These are phyloP conservation scores for Neurospora sp. DNA, from an alignment of 495 filamentous ascomycete species.

Conservation along the genomic window DNA sequence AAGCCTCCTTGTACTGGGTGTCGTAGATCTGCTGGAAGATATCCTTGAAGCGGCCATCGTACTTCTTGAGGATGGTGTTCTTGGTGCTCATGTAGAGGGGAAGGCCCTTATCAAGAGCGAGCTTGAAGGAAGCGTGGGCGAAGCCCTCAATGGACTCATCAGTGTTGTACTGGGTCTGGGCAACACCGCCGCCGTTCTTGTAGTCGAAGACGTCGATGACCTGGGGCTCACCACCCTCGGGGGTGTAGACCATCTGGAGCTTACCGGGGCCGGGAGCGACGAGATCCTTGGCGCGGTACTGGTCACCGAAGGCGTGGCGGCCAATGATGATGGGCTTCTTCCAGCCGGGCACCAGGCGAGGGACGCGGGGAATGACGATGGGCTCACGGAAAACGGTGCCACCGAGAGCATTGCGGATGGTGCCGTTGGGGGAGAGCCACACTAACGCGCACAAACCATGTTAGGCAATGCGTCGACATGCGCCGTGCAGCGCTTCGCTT, in stretches of 20 bases:
- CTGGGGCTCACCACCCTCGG: conserved; percentile 70
- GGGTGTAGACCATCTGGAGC: conserved; percentile 89
- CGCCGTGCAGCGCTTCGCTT: neutral
- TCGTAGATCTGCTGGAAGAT: conserved; percentile 98
- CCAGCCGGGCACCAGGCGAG: conserved; percentile 90
- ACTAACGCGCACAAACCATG: conserved; percentile 39
- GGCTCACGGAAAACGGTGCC: conserved; percentile 98
- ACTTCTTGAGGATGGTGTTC: conserved; percentile 98
- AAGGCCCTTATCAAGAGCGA: conserved; percentile 73
- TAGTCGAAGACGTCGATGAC: conserved; percentile 85
- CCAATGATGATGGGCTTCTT: conserved; percentile 98
- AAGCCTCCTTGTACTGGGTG: conserved; percentile 70
- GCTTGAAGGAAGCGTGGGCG: conserved; percentile 91
- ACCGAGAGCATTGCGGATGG: conserved; percentile 89
- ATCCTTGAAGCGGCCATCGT: conserved; percentile 97
- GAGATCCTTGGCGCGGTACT: conserved; percentile 90
- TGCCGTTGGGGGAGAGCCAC: conserved; percentile 98
- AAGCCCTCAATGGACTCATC: conserved; percentile 90
- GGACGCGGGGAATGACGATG: conserved; percentile 88
- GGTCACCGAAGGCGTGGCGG: conserved; percentile 96
- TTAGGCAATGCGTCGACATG: neutral
- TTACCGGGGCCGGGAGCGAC: conserved; percentile 75
- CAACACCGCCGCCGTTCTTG: conserved; percentile 71
- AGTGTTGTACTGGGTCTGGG: conserved; percentile 95
- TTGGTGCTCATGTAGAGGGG: conserved; percentile 99